Percentiles rank a stretch among this genome's conserved stretches.
phyloP scores from a whole-genome alignment of 2,329 filamentous ascomycete species.

The Amylocarpus encephaloides region DNA sequence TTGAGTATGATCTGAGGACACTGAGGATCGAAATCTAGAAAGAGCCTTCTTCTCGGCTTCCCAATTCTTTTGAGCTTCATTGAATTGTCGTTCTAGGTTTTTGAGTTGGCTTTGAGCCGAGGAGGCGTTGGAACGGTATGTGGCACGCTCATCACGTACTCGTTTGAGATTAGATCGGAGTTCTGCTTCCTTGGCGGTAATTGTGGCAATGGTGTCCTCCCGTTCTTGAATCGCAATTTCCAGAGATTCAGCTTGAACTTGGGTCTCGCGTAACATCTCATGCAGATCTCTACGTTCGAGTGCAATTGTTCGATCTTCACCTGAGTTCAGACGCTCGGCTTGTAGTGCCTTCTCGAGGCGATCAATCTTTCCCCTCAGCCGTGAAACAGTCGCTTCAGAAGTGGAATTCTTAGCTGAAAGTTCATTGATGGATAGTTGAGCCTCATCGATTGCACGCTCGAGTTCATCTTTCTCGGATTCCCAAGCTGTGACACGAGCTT shows the following conservation, averaged over 20 bases:
- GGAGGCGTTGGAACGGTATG: constrained; percentile 24
- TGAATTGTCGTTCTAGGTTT: constrained; percentile 34
- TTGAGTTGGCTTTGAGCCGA: constrained; percentile 22
- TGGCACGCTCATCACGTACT: constrained; percentile 58
- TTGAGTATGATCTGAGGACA: not conserved
- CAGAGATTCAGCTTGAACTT: constrained; percentile 61
- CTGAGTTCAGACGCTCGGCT: constrained; percentile 46
- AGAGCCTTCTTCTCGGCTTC: constrained; percentile 38
- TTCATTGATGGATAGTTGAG: constrained; percentile 40
- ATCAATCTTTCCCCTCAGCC: constrained; percentile 46
- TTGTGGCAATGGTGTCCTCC: constrained; percentile 55
- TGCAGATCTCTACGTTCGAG: constrained; percentile 56
- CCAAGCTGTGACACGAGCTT: constrained; percentile 38
- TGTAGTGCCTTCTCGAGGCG: constrained; percentile 43
- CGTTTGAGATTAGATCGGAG: constrained; percentile 64
- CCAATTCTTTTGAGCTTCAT: constrained; percentile 36
- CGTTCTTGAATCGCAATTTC: constrained; percentile 66
- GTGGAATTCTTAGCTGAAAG: constrained; percentile 33
- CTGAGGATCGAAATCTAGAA: not conserved
- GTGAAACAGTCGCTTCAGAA: constrained; percentile 38
- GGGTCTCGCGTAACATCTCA: constrained; percentile 53
- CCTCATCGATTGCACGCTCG: constrained; percentile 39
- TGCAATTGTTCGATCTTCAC: constrained; percentile 51
- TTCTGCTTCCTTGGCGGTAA: constrained; percentile 50
- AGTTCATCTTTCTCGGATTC: constrained; percentile 30